Conservation (phyloP, 495 filamentous ascomycete species). For the Echria macrotheca region DNA sequence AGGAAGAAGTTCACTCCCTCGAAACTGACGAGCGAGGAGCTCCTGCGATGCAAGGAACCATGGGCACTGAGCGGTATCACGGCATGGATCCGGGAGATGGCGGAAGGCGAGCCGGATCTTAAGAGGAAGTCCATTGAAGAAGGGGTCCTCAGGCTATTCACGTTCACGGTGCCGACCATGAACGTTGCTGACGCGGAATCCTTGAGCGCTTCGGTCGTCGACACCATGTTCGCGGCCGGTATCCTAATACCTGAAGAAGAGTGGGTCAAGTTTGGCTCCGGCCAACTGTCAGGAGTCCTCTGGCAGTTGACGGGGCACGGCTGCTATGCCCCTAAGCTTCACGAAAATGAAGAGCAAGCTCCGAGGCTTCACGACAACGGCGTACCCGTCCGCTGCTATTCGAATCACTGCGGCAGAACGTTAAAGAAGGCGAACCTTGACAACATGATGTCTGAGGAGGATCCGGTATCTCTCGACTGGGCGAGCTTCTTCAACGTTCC, state of each 20-base stretch:
- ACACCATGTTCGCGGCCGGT: slow-evolving; percentile 72
- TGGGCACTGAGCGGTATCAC: slow-evolving; percentile 92
- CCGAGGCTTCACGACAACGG: slow-evolving; percentile 34
- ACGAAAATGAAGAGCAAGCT: slow-evolving; percentile 56
- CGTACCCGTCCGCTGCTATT: slow-evolving; percentile 77
- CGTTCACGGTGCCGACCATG: slow-evolving; percentile 96
- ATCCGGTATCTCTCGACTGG: slow-evolving; percentile 76
- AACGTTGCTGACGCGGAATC: slow-evolving; percentile 95
- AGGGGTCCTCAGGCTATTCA: slow-evolving; percentile 84
- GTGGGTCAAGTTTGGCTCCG: slow-evolving; percentile 88
- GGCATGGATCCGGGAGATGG: slow-evolving; percentile 80
- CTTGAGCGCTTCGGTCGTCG: slow-evolving; percentile 71
- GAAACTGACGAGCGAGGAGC: slow-evolving; percentile 79
- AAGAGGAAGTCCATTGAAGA: slow-evolving; percentile 77
- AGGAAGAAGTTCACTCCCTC: slow-evolving; percentile 78
- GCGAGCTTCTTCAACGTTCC: slow-evolving; percentile 82
- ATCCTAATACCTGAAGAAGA: slow-evolving; percentile 87
- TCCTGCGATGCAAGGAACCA: slow-evolving; percentile 79
- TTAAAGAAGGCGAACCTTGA: slow-evolving; percentile 88
- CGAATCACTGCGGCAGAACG: slow-evolving; percentile 88
- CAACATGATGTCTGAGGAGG: slow-evolving; percentile 59
- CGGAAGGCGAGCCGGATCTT: slow-evolving; percentile 77
- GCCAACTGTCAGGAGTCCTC: slow-evolving; percentile 75
- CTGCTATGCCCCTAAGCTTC: slow-evolving; percentile 81
- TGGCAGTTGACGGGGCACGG: slow-evolving; percentile 91